These are phyloP conservation scores for Diaporthe sp. DNA, from an alignment of 2,329 filamentous ascomycete species.

Conservation along the genomic window DNA sequence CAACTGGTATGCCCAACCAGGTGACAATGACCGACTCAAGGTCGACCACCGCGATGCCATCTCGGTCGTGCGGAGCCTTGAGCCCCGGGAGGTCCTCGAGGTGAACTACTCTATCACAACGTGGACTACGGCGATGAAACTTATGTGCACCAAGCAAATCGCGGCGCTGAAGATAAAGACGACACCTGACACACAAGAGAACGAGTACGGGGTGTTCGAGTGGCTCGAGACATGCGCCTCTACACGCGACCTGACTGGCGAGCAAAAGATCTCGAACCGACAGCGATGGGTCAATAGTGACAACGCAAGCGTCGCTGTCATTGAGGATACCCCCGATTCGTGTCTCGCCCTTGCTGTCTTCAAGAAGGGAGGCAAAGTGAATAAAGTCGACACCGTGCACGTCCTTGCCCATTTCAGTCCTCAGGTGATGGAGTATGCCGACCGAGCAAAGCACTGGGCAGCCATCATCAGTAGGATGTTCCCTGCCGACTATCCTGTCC, in stretches of 20 bases:
- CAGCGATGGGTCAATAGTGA: too few species aligned
- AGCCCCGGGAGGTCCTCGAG: too few species aligned
- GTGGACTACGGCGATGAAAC: too few species aligned
- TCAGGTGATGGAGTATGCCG: neutral
- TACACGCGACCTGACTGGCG: neutral
- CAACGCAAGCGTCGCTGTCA: neutral
- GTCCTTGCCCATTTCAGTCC: neutral
- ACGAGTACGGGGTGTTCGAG: neutral
- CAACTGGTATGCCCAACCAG: neutral
- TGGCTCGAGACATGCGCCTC: neutral
- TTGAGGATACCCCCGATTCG: neutral
- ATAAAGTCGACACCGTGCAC: neutral
- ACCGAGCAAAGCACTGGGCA: neutral
- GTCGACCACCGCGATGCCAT: neutral
- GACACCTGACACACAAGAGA: neutral
- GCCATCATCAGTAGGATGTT: neutral
- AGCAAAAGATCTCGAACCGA: neutral
- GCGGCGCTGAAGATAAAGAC: neutral
- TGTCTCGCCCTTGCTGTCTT: neutral
- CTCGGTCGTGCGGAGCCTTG: neutral
- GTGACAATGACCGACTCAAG: too few species aligned
- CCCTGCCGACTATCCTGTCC: too few species aligned
- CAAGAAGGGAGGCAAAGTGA: neutral
- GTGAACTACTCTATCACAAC: too few species aligned
- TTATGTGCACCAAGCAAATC: too few species aligned